phyloP scores from a whole-genome alignment of 2,329 filamentous ascomycete species.

The Hymenoscyphus salicellus region DNA sequence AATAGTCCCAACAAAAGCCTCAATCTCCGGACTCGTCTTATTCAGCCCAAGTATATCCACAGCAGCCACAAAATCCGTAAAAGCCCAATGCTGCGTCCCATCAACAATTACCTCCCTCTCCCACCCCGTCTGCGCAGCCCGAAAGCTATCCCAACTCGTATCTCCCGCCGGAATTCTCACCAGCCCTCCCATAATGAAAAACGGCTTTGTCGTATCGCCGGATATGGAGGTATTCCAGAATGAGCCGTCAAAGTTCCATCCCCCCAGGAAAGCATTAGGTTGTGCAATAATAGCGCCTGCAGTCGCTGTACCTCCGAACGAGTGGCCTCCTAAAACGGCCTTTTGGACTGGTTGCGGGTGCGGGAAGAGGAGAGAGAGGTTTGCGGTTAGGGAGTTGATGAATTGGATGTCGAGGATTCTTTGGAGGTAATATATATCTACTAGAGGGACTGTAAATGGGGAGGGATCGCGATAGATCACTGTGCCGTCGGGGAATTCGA shows the following conservation, averaged over 20 bases:
- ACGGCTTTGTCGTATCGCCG: neutral
- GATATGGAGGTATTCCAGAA: neutral
- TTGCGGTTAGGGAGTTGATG: neutral
- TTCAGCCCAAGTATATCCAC: neutral
- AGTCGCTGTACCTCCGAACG: neutral
- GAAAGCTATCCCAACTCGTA: neutral
- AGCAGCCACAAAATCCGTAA: neutral
- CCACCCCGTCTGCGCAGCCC: neutral
- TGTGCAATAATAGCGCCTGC: neutral
- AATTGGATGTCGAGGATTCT: neutral
- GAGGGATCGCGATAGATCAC: neutral
- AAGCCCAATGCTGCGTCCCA: neutral
- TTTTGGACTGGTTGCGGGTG: neutral
- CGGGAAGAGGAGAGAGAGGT: neutral
- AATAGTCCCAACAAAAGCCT: neutral
- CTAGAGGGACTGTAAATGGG: neutral
- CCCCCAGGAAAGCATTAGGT: neutral
- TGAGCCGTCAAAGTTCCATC: neutral
- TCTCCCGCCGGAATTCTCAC: neutral
- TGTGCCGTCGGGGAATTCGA: constrained; percentile 33
- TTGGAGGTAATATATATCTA: neutral
- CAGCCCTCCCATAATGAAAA: neutral
- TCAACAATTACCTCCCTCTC: neutral
- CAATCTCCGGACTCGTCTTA: neutral
- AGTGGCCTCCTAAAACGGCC: neutral